Conservation (phyloP, 345 rosid species). For the Acer saccharum region DNA sequence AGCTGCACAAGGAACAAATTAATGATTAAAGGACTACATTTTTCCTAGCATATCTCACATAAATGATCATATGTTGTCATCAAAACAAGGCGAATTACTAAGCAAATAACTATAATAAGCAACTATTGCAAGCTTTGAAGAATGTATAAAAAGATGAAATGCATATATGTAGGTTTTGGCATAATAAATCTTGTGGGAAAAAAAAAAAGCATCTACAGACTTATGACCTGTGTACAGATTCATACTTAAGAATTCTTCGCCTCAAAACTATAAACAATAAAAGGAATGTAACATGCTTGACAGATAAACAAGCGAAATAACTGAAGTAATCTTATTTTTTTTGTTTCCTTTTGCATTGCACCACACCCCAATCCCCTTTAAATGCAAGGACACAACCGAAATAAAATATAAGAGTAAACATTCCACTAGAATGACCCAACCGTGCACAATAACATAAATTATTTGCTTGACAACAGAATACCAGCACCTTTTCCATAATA, state of each 20-base stretch:
- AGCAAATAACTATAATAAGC: background rate
- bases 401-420: background rate
- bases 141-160: background rate
- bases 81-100: background rate
- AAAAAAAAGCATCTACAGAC: background rate
- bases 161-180: slow-evolving; percentile 3
- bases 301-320: slow-evolving; percentile 9
- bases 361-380: background rate
- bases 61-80: background rate
- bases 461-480: slow-evolving; percentile 19
- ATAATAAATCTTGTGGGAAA: background rate
- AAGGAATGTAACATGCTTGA: slow-evolving; percentile 10
- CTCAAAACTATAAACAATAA: slow-evolving; percentile 1
- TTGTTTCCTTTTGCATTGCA: too few species aligned
- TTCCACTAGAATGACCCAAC: slow-evolving; percentile 10
- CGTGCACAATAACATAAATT: slow-evolving; percentile 1
- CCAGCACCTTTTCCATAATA: slow-evolving; percentile 70
- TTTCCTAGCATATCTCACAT: background rate
- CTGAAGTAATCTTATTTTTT: background rate
- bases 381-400: background rate
- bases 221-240: background rate
- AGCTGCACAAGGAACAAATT: slow-evolving; percentile 56
- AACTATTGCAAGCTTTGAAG: slow-evolving; percentile 17
- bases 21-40: background rate
- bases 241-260: background rate